Evolutionary conservation across 2,329 filamentous ascomycete genomes (phyloP), one percentile per base, ranked within the genome.

Genomic region (Eutypa lata): DNA sequence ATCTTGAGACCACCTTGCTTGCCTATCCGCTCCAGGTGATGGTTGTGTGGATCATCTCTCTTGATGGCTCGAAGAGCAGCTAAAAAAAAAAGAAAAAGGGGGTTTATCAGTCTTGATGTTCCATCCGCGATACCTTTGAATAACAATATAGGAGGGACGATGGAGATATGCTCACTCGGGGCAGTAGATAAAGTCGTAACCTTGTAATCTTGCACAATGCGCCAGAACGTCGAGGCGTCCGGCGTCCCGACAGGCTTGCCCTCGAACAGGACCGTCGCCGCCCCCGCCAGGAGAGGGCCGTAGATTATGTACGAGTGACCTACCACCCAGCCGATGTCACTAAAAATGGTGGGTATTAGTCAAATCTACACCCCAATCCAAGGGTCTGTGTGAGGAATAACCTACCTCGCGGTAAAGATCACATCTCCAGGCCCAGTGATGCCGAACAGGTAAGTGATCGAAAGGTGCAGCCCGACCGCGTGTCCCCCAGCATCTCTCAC

Each of bases 201-300:
- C 63, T 87, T 87, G 75, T 97, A 88, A 62, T 95, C 89, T 59
- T 91, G 87, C 3, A 95, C 72, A 18, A 96, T 83, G 2, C 91
- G 80, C 92, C 92, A 97, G 68, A 97, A 94, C 0, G 88, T 88
- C 6, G 90, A 88, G 1, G 91, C 89, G 62, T 96, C 86, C 0
- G 92, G 92, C 0, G 91, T 96, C 4, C 91, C 91, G 13, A 96
- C 79, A 0, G 92, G 92, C 61, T 97, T 97, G n/a, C 92, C 93
- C 72, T 97, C 92, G 68, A 91, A 97, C 0, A 97, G 76, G 1
- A 97, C 83, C 0, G 91, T 96, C 1, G 91, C 87, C 2, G 92
- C 91, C 5, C 92, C 92, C 0, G 88, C 84, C 2, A 97, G 81
- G 6, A 97, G 81, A 13, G 92, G 92, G 3, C 84, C 92, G 65